Evolutionary conservation across 306 rosid species (phyloP), one percentile per base, ranked within the genome.

Genomic region (Medicago arabica): DNA sequence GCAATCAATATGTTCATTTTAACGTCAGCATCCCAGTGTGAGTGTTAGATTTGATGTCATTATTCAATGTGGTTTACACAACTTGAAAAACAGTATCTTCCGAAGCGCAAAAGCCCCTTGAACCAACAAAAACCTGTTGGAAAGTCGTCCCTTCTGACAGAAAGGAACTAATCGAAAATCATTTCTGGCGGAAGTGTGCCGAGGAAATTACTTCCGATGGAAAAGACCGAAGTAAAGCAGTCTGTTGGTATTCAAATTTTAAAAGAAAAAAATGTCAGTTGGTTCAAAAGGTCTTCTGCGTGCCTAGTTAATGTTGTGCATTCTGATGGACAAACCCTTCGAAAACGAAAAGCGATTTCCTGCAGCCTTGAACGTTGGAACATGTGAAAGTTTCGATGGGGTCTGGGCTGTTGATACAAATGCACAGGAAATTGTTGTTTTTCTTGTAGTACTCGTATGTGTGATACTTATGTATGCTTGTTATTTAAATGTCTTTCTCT

Each of bases 1-100:
- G 97, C n/a, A 96, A 93, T 77, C 97, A 93, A 80, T 93, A 49
- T 49, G 97, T 91, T 85, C 93, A 93, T 79, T 93, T 93, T 78
- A 91, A 87, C 44, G 85, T 93, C 89, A 82, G 89, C 92, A 91
- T 93, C 55, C 97, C 98, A 66, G 9, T 72, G 91, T 91, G 82
- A 64, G 97, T 79, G 61, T 55, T 47, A 49, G 57, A 5, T 34
- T 79, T 66, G 54, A 70, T 69, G 34, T 46, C 43, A 31, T 23
- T 69, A 7, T 61, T 69, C 17, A 8, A 5, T 17, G 21, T 40
- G 46, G 34, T 64, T 76, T 36, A 11, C 71, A 23, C 9, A 5
- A 58, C 64, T 58, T 23, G 38, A 23, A 58, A 57, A 28, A 11
- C 63, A 21, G 36, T 57, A 57, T 19, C 19, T 55, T 10, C 2